phyloP scores from a whole-genome alignment of 2,329 filamentous ascomycete genomes.

The Ilyonectria destructans region DNA sequence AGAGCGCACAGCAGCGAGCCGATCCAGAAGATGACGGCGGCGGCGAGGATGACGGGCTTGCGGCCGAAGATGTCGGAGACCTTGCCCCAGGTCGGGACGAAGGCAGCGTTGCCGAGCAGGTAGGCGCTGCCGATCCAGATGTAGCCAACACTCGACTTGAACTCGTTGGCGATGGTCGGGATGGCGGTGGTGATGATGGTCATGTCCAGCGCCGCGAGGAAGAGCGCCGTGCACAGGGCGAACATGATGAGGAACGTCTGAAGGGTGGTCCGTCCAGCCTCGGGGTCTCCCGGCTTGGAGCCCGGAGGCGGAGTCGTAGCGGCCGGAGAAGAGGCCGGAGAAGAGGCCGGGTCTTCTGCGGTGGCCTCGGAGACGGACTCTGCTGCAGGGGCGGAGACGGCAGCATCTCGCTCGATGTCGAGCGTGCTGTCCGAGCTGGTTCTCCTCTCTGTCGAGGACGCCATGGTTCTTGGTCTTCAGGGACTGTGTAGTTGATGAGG shows the following conservation, averaged over 20 bases:
- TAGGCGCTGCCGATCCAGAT: conserved; percentile 85
- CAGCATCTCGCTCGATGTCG: conserved; percentile 47
- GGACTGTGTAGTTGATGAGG: neutral
- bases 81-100: conserved; percentile 80
- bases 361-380: conserved; percentile 27
- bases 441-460: conserved; percentile 36
- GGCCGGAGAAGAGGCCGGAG: conserved; percentile 31
- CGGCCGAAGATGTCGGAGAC: conserved; percentile 73
- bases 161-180: conserved; percentile 75
- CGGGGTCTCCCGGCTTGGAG: conserved; percentile 48
- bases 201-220: conserved; percentile 70
- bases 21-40: conserved; percentile 69
- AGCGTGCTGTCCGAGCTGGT: conserved; percentile 51
- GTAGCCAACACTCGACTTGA: conserved; percentile 79
- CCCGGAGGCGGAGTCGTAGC: conserved; percentile 29
- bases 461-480: conserved; percentile 36
- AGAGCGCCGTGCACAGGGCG: conserved; percentile 62
- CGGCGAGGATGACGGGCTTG: conserved; percentile 67
- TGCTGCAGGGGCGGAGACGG: neutral
- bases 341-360: conserved; percentile 30
- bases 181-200: conserved; percentile 79
- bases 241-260: conserved; percentile 60
- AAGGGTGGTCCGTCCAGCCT: conserved; percentile 56
- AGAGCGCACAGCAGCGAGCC: conserved; percentile 71
- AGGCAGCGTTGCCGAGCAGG: conserved; percentile 78